Evolutionary conservation across 73 alveolate species (phyloP).

Genomic region (Paramecium sonneborni): DNA sequence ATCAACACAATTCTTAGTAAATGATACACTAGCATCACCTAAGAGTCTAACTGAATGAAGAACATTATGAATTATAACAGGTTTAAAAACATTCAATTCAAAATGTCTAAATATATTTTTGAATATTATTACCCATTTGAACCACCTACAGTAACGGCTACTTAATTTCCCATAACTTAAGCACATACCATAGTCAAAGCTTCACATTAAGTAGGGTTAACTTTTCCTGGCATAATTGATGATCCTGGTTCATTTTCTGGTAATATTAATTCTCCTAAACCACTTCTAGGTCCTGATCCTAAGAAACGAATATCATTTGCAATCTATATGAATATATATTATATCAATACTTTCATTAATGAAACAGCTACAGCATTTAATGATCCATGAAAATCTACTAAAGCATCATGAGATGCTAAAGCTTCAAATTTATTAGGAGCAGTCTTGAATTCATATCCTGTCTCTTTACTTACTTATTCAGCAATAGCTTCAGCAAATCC

Average conservation of each 20-base stretch:
- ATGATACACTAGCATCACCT: slow-evolving; percentile 96
- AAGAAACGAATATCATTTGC: slow-evolving; percentile 98
- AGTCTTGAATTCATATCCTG: slow-evolving; percentile 89
- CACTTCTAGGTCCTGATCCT: slow-evolving; percentile 99
- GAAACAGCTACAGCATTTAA: slow-evolving; percentile 94
- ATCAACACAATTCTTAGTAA: slow-evolving; percentile 91
- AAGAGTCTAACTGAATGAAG: slow-evolving; percentile 91
- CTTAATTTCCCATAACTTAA: slow-evolving; percentile 98
- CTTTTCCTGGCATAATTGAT: slow-evolving; percentile 99
- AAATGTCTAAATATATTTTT: slow-evolving; percentile 82
- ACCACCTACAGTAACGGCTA: slow-evolving; percentile 98
- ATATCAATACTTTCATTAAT: slow-evolving; percentile 80
- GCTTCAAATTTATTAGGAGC: slow-evolving; percentile 96
- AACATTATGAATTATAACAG: slow-evolving; percentile 94
- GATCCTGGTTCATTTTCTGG: slow-evolving; percentile 99
- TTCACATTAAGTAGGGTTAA: slow-evolving; percentile 99
- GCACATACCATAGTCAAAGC: slow-evolving; percentile 99
- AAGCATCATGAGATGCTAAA: slow-evolving; percentile 97
- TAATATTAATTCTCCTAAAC: slow-evolving; percentile 95
- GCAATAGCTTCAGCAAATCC: slow-evolving; percentile 78
- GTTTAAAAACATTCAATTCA: slow-evolving; percentile 99
- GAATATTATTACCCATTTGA: slow-evolving; percentile 76
- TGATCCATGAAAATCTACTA: slow-evolving; percentile 91
- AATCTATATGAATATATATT: slow-evolving; percentile 57
- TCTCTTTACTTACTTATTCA: slow-evolving; percentile 87